These are phyloP conservation scores for Lophiotrema nucula DNA, from an alignment of 495 filamentous ascomycete species.

Conservation along the genomic window DNA sequence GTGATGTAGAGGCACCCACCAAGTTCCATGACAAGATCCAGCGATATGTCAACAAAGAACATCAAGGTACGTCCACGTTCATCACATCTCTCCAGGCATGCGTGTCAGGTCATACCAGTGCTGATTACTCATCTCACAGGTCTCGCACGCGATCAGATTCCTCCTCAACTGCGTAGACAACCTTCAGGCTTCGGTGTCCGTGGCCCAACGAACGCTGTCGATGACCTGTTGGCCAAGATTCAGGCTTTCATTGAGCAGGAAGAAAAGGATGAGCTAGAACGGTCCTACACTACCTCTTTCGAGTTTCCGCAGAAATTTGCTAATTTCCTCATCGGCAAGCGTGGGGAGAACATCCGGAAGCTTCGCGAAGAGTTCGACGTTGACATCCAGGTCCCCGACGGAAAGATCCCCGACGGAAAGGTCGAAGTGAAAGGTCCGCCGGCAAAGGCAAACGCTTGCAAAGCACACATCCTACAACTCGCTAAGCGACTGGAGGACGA, in stretches of 20 bases:
- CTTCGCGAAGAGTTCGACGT: conserved; percentile 97
- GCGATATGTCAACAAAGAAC: conserved; percentile 73
- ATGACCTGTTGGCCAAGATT: conserved; percentile 67
- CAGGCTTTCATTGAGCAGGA: conserved; percentile 76
- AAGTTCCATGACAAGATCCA: conserved; percentile 80
- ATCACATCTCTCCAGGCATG: no score
- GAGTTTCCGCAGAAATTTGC: conserved; percentile 93
- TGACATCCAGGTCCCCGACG: conserved; percentile 82
- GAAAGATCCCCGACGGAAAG: conserved; percentile 67
- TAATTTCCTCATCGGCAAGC: conserved; percentile 87
- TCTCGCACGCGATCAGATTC: conserved; percentile 63
- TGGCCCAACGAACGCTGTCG: conserved; percentile 70
- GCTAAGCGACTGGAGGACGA: conserved; percentile 84
- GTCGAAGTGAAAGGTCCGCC: conserved; percentile 70
- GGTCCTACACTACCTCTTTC: conserved; percentile 78
- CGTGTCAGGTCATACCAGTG: no score
- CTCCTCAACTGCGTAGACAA: conserved; percentile 57
- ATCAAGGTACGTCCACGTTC: no score
- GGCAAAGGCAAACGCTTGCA: conserved; percentile 80
- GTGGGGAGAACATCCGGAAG: conserved; percentile 90
- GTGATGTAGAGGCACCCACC: conserved; percentile 64
- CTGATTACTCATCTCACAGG: no score
- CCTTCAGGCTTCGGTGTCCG: conserved; percentile 58
- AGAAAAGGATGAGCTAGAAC: conserved; percentile 82
- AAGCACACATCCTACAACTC: conserved; percentile 68